Conservation (phyloP, 805 yeast species). For the Ogataea trehaloabstinens region DNA sequence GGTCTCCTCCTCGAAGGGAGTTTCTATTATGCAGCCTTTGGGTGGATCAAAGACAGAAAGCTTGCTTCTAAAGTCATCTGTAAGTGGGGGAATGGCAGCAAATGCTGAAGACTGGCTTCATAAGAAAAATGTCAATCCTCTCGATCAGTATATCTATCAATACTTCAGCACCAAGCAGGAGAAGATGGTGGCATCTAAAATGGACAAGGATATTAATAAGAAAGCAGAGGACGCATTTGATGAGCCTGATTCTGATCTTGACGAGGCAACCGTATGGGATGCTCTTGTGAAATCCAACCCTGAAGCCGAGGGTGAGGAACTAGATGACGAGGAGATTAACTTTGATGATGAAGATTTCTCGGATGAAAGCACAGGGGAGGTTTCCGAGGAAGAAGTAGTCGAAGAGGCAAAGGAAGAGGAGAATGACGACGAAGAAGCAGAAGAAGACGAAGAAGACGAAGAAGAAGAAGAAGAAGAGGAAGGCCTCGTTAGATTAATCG, state of each 20-base stretch:
- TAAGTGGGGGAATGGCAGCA: slow-evolving; percentile 51
- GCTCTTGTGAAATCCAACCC: slow-evolving; percentile 59
- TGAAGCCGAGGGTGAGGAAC: slow-evolving; percentile 50
- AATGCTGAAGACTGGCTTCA: slow-evolving; percentile 83
- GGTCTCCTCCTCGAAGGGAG: slow-evolving; percentile 71
- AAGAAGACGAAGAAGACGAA: slow-evolving; percentile 24
- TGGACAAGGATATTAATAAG: slow-evolving; percentile 43
- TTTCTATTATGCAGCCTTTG: slow-evolving; percentile 96
- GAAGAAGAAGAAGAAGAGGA: slow-evolving; percentile 33
- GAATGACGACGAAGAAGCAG: slow-evolving; percentile 32
- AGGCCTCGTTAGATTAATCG: slow-evolving; percentile 22
- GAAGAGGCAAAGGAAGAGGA: slow-evolving; percentile 28
- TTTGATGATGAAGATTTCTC: slow-evolving; percentile 38
- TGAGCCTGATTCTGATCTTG: slow-evolving; percentile 42
- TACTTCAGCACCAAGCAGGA: slow-evolving; percentile 68
- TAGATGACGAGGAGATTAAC: slow-evolving; percentile 35
- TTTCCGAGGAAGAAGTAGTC: slow-evolving; percentile 20
- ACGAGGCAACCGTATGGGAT: slow-evolving; percentile 57
- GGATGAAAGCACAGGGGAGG: slow-evolving; percentile 32
- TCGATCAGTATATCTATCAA: slow-evolving; percentile 84
- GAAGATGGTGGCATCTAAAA: slow-evolving; percentile 33
- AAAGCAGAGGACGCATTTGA: slow-evolving; percentile 44
- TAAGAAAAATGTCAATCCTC: slow-evolving; percentile 73
- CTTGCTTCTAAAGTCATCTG: slow-evolving; percentile 64
- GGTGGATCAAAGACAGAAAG: slow-evolving; percentile 80